Conservation (phyloP, 73 alveolate species). For the Halteria grandinella region DNA sequence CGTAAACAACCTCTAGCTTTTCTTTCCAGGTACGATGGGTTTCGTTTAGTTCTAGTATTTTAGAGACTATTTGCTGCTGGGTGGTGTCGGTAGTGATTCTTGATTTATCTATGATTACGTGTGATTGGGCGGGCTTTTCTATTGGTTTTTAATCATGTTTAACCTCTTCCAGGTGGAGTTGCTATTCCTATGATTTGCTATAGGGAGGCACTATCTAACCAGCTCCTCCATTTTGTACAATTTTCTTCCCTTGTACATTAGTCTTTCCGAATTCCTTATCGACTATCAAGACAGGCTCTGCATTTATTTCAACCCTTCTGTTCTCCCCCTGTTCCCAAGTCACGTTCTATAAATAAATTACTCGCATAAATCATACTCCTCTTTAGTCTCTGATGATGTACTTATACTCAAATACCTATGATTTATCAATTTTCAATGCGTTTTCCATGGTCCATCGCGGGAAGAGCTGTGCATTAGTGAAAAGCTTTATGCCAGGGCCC, state of each 20-base stretch:
- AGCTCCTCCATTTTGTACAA: not conserved
- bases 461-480: not conserved
- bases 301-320: not conserved
- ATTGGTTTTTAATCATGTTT: not conserved
- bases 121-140: not conserved
- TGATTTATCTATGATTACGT: not conserved
- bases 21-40: constrained; percentile 53
- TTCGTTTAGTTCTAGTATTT: not conserved
- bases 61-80: not conserved
- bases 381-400: constrained; percentile 15
- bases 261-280: not conserved
- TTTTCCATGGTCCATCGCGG: constrained; percentile 14
- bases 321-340: not conserved
- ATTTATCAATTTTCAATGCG: not conserved
- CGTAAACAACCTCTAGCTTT: constrained; percentile 52
- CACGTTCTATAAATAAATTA: not conserved
- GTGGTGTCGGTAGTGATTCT: not conserved
- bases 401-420: constrained; percentile 36
- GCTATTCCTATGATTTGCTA: not conserved
- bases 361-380: not conserved
- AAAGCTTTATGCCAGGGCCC: not conserved
- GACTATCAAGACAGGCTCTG: not conserved
- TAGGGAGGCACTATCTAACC: not conserved
- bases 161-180: not conserved
- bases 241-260: not conserved